Evolutionary conservation across 805 yeast genomes (phyloP).

Genomic region (Wickerhamomyces tratensis): DNA sequence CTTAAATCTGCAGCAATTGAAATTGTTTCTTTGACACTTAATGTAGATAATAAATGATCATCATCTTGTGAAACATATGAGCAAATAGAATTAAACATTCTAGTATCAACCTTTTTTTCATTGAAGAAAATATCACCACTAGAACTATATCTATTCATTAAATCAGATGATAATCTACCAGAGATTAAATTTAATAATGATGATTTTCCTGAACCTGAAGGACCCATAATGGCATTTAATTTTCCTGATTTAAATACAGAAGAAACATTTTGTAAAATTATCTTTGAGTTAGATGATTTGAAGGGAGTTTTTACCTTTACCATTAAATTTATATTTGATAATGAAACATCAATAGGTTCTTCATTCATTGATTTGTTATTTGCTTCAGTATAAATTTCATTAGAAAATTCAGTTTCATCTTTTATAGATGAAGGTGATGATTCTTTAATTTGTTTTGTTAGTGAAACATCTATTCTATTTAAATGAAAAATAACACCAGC

Average conservation of each 20-base stretch:
- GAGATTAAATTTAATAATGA: constrained; percentile 56
- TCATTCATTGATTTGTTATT: not conserved
- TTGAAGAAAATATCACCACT: constrained; percentile 39
- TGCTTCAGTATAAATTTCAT: not conserved
- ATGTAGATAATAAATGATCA: constrained; percentile 55
- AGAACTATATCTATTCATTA: constrained; percentile 16
- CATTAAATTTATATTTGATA: not conserved
- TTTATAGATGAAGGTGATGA: not conserved
- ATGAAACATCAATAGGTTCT: constrained; percentile 8
- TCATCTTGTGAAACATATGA: constrained; percentile 84
- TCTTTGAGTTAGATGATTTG: constrained; percentile 1
- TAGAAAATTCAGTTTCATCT: not conserved
- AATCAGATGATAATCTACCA: constrained; percentile 37
- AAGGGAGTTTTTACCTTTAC: not conserved
- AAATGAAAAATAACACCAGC: constrained; percentile 41
- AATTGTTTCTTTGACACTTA: constrained; percentile 75
- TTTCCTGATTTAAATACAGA: constrained; percentile 24
- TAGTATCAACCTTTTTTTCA: constrained; percentile 22
- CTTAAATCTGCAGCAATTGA: constrained; percentile 63
- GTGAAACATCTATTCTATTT: constrained; percentile 24
- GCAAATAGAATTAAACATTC: constrained; percentile 37
- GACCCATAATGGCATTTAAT: constrained; percentile 72
- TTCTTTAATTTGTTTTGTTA: constrained; percentile 12
- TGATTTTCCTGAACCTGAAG: constrained; percentile 75
- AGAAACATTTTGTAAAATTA: constrained; percentile 10